Percentiles rank a stretch among this genome's conserved stretches.
These are phyloP conservation scores for Ceratobasidium sp. DNA, from an alignment of 1,284 basidiomycete genomes.

Conservation along the genomic window DNA sequence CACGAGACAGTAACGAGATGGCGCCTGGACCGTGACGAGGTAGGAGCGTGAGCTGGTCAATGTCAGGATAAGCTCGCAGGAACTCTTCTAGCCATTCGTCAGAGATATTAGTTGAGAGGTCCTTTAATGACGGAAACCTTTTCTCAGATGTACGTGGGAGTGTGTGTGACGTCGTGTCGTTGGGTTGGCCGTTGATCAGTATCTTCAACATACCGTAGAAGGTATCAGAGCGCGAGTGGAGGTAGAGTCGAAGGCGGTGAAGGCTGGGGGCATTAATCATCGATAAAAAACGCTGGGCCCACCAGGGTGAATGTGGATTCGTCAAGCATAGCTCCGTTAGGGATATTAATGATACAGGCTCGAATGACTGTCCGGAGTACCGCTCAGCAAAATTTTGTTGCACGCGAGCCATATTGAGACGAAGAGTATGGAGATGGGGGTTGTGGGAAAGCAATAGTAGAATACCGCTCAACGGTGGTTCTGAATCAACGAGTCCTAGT, in stretches of 20 bases:
- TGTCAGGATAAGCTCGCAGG: slow-evolving; percentile 1
- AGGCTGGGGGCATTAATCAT: slow-evolving; percentile 4
- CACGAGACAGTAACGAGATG: slow-evolving; percentile 8
- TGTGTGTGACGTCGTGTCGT: background rate
- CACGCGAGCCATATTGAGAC: slow-evolving; percentile 1
- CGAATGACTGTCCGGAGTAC: background rate
- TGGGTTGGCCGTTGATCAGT: background rate
- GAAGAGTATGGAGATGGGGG: background rate
- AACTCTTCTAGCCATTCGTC: background rate
- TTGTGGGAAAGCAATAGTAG: background rate
- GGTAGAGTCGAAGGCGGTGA: background rate
- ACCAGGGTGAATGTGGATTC: background rate
- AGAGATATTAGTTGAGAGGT: background rate
- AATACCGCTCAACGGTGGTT: slow-evolving; percentile 1
- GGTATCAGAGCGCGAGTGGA: background rate
- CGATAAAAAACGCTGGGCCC: background rate
- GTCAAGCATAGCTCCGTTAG: background rate
- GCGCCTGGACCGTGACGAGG: background rate
- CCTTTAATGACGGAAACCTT: background rate
- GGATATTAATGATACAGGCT: background rate
- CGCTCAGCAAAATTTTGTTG: background rate
- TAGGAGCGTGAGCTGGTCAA: slow-evolving; percentile 7
- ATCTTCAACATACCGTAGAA: slow-evolving; percentile 10
- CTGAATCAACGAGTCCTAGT: background rate
- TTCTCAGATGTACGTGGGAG: background rate